Conservation (phyloP, 805 yeast species). For the Saccharomycopsis amapae region DNA sequence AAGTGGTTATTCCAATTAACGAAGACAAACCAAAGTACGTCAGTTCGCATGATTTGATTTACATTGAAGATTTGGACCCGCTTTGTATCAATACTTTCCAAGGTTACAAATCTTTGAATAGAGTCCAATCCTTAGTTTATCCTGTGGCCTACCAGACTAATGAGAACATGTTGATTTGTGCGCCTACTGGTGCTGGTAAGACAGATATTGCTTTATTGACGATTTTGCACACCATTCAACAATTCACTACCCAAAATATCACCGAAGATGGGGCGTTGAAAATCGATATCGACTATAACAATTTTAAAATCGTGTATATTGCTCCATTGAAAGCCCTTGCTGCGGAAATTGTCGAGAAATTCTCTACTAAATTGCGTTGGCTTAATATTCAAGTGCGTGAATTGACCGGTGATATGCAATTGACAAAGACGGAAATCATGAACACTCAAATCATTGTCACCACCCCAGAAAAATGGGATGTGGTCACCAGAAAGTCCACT, state of each 20-base stretch:
- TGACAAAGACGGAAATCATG: conserved; percentile 70
- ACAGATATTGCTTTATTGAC: conserved; percentile 87
- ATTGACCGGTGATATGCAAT: conserved; percentile 92
- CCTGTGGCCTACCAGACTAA: conserved; percentile 90
- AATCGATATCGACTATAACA: conserved; percentile 68
- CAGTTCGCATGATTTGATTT: conserved; percentile 43
- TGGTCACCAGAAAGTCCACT: conserved; percentile 85
- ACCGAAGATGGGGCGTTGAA: conserved; percentile 42
- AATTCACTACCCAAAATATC: conserved; percentile 48
- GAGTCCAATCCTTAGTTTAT: conserved; percentile 84
- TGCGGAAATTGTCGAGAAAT: conserved; percentile 92
- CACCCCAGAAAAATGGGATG: conserved; percentile 97
- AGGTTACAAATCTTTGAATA: conserved; percentile 68
- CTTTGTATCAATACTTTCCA: conserved; percentile 80
- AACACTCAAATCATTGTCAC: conserved; percentile 86
- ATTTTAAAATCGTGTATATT: conserved; percentile 84
- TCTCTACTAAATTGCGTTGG: conserved; percentile 70
- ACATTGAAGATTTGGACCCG: conserved; percentile 58
- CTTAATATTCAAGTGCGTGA: conserved; percentile 82
- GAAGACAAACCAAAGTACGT: conserved; percentile 36
- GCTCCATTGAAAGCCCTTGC: conserved; percentile 94
- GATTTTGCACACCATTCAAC: conserved; percentile 70
- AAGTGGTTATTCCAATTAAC: conserved; percentile 75
- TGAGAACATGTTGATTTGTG: conserved; percentile 93
- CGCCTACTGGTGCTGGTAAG: conserved; percentile 98